These are phyloP conservation scores for Acer negundo DNA, from an alignment of 345 rosid genomes.

Conservation along the genomic window DNA sequence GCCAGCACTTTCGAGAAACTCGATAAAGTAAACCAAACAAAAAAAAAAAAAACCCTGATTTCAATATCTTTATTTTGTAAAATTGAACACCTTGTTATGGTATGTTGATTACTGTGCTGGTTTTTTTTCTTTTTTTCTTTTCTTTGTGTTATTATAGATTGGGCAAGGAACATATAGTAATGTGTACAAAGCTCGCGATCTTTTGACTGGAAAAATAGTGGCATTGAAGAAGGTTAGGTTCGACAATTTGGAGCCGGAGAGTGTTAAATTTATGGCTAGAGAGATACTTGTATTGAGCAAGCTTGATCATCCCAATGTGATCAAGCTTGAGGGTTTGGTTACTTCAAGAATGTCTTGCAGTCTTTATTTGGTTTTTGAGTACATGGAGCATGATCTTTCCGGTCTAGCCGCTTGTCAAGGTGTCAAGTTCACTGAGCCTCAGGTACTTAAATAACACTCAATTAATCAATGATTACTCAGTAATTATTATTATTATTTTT, in stretches of 20 bases:
- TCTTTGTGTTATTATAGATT: slow-evolving; percentile 44
- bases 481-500: background rate
- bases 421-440: slow-evolving; percentile 83
- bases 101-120: background rate
- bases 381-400: slow-evolving; percentile 95
- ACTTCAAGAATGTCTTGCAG: slow-evolving; percentile 91
- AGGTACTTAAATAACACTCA: slow-evolving; percentile 44
- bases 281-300: slow-evolving; percentile 80
- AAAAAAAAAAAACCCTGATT: background rate
- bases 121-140: background rate
- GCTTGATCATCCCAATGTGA: slow-evolving; percentile 82
- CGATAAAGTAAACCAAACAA: slow-evolving; percentile 55
- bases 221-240: slow-evolving; percentile 95
- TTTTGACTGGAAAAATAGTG: slow-evolving; percentile 77
- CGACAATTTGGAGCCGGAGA: slow-evolving; percentile 89
- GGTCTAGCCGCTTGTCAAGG: slow-evolving; percentile 74
- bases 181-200: slow-evolving; percentile 91
- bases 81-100: background rate
- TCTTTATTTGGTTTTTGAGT: slow-evolving; percentile 84
- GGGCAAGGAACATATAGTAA: slow-evolving; percentile 97
- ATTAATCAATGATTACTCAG: background rate
- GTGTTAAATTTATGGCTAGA: slow-evolving; percentile 94
- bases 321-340: slow-evolving; percentile 86
- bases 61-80: background rate
- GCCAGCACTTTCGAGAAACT: slow-evolving; percentile 83